Evolutionary conservation across 1,139 yeast genomes (phyloP), one percentile per base, ranked within the genome.

Genomic region (Yamadazyma pseudoaaseri): DNA sequence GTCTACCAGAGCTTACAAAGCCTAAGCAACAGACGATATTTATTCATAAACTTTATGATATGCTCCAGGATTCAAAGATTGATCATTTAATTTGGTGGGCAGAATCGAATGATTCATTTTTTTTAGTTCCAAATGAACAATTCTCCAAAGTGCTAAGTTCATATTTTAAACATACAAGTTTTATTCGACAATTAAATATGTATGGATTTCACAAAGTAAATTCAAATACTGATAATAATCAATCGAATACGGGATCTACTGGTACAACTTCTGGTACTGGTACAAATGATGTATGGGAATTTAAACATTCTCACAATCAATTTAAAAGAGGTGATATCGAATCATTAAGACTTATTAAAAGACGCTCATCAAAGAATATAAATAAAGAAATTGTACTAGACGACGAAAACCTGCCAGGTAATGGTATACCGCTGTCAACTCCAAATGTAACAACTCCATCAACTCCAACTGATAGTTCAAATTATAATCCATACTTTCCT

Each of bases 81-180:
- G 55, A 66, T 31, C 82, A 64, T 40, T 54, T 69, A 29, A 69
- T 69, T 23, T 66, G 73, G 70, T 69, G 75, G 75, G 41, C 66
- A 8, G 52, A 58, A 3, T 40, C 53, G 33, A 49, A 51, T 36
- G 73, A 66, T 41, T 60, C 70, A 20, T 69, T 69, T 41, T 65
- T 60, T 38, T 52, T 69, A 7, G 49, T 60, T 17, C 73, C 73
- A 3, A 76, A 76, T 29, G 83, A 80, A 45, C 80, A 79, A 36
- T 80, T 82, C 42, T 75, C 83, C 36, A 68, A 72, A 48, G 75
- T 78, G 16, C 60, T 83, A 42, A 73, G 84, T 31, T 75, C 70
- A 34, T 83, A 81, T 56, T 83, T 83, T 60, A 83, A 83, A 52
- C 92, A 83, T 54, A 81, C 86, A 26, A 78, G 86, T n/a, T 83